Evolutionary conservation across 2,329 filamentous ascomycete species (phyloP), one percentile per base, ranked within the genome.

Genomic region (Ophiostoma fasciatum): DNA sequence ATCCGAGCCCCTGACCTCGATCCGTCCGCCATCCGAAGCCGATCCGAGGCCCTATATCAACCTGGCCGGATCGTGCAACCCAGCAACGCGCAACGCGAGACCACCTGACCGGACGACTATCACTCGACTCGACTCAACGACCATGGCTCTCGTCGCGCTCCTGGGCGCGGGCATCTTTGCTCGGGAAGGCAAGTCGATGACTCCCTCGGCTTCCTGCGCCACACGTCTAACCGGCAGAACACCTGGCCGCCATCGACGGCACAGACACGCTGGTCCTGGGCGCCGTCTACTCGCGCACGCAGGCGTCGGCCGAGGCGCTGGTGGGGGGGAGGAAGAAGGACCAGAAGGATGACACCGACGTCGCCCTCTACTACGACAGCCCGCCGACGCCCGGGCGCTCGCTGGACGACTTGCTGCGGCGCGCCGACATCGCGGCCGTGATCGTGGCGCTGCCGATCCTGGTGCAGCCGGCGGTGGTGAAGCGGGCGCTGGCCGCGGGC

Each of bases 211-310:
- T 15, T 17, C 5, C 31, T 33, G 15, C 19, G 12, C 5, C 12
- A n/a, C n/a, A n/a, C n/a, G n/a, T n/a, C n/a, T n/a, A n/a, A n/a
- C 13, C 11, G n/a, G 2, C 9, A 42, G 41, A 40, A 20, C 41
- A 42, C 30, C 31, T 42, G 4, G 37, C 41, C 2, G 76, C 75
- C 26, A 64, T 81, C 36, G 57, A 68, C 45, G 62, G 65, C 22
- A 61, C 57, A 33, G 49, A 61, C 4, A 36, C 48, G 21, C 55
- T 80, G 6, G 26, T 33, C 2, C 31, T 82, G 42, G 76, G 72
- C 53, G 74, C 74, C 14, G 61, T 79, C 44, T 82, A 75, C 55
- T 78, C 74, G 2, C 70, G 75, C 31, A 71, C 70, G 7, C 60
- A 69, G 31, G 54, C 59, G n/a, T 75, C 74, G 1, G 74, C 51